These are phyloP conservation scores for Lactarius evosmus DNA, from an alignment of 768 basidiomycete genomes.

Conservation along the genomic window DNA sequence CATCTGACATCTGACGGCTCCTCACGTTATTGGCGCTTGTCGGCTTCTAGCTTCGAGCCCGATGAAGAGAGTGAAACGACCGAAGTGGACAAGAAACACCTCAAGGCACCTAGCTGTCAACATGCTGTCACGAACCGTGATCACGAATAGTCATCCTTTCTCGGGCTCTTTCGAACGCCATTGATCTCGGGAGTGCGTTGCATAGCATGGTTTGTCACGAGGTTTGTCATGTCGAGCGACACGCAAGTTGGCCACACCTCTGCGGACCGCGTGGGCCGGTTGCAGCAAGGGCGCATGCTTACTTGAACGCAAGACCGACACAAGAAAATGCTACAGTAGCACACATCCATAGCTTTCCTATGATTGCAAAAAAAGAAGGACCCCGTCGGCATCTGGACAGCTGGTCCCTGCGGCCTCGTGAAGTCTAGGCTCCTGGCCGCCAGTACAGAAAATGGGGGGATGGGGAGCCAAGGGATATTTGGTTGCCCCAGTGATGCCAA, in stretches of 20 bases:
- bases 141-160: not conserved
- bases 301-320: too few relatives aligned
- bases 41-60: not conserved
- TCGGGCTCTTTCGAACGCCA: not conserved
- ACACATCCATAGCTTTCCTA: not conserved
- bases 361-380: not conserved
- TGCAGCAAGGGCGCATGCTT: not conserved
- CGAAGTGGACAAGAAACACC: not conserved
- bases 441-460: slow-evolving; percentile 2
- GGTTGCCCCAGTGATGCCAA: slow-evolving; percentile 5
- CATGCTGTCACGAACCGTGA: not conserved
- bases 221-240: too few relatives aligned
- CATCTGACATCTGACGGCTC: not conserved
- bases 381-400: not conserved
- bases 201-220: too few relatives aligned
- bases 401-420: not conserved
- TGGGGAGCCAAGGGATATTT: not conserved
- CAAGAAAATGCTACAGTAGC: not conserved
- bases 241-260: not conserved
- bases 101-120: not conserved
- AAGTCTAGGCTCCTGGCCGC: not conserved
- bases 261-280: not conserved
- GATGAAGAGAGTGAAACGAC: too few relatives aligned
- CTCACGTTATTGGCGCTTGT: not conserved
- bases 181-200: not conserved